Evolutionary conservation across 257 asterid genomes (phyloP), one percentile per base, ranked within the genome.

Genomic region (Thymus mandschuricus): DNA sequence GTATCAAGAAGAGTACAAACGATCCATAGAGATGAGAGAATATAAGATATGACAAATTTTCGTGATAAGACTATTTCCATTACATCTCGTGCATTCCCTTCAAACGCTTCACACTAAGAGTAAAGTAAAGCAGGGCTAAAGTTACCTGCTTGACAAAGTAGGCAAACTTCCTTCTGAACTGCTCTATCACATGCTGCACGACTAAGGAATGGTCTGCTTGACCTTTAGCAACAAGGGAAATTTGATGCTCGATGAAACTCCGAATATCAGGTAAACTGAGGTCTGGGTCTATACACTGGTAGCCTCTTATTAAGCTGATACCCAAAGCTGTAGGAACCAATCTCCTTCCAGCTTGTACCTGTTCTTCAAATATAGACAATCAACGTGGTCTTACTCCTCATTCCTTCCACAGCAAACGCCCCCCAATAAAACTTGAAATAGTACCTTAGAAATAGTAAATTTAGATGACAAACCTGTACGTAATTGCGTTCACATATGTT

Each of bases 231-330:
- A 92, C 93, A n/a, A 89, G 95, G 63, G 83, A 68, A 72, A 92
- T 89, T 78, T 92, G 96, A 48, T 92, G 96, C 91, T 89, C 98
- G 66, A 92, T 92, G 83, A 92, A 92, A 84, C 98, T 82, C 52
- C 98, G 89, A 72, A 92, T 92, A 68, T 89, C 98, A 33, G 98
- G 98, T 79, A 92, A 86, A 76, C 94, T 86, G 73, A 92, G 87
- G 86, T 92, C 98, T 44, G 94, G 95, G 79, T 92, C 98, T 79
- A 84, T 92, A 70, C 93, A 80, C 62, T 92, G 98, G 79, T 92
- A 92, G 69, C 98, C 98, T 85, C 98, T 84, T 77, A 92, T 87
- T 74, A 92, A 79, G 83, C 96, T 92, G 87, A 92, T 83, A 72
- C 98, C 98, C 75, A 92, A 76, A 72, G 92, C 89, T 72, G 98